These are phyloP conservation scores for Aspergillus pseudotamarii DNA, from an alignment of 2,329 filamentous ascomycete genomes.

Conservation along the genomic window DNA sequence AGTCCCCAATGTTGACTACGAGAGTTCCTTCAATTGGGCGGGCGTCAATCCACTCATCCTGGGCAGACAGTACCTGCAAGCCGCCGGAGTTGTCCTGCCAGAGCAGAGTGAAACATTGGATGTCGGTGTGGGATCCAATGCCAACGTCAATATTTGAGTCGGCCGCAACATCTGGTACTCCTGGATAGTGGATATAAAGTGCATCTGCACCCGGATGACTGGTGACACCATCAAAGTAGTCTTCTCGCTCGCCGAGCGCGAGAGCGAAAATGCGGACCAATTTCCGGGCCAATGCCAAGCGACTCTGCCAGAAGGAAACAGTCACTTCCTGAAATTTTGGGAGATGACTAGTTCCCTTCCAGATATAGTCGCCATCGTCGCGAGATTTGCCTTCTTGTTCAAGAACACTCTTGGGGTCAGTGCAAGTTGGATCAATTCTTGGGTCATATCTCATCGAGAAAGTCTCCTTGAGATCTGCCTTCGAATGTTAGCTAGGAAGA, in stretches of 20 bases:
- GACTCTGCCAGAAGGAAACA: slow-evolving; percentile 24
- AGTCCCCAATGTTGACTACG: slow-evolving; percentile 58
- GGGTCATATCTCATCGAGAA: slow-evolving; percentile 57
- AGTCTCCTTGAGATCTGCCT: slow-evolving; percentile 56
- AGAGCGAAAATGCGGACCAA: slow-evolving; percentile 59
- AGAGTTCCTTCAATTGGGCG: slow-evolving; percentile 48
- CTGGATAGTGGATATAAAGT: slow-evolving; percentile 52
- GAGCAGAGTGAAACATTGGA: slow-evolving; percentile 55
- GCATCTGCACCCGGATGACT: slow-evolving; percentile 53
- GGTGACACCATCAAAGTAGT: slow-evolving; percentile 58
- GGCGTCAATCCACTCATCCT: slow-evolving; percentile 34
- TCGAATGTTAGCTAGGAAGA: neutral
- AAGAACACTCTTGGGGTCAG: slow-evolving; percentile 47
- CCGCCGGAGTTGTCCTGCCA: slow-evolving; percentile 49
- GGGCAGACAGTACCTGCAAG: slow-evolving; percentile 47
- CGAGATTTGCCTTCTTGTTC: slow-evolving; percentile 47
- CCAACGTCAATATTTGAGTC: slow-evolving; percentile 39
- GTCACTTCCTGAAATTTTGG: slow-evolving; percentile 32
- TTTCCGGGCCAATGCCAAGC: slow-evolving; percentile 53
- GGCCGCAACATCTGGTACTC: slow-evolving; percentile 35
- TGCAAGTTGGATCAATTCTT: slow-evolving; percentile 52
- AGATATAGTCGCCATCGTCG: slow-evolving; percentile 55
- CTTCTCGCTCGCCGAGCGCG: slow-evolving; percentile 56
- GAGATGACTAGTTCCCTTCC: slow-evolving; percentile 54
- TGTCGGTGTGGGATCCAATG: slow-evolving; percentile 52